phyloP scores from a whole-genome alignment of 805 yeast genomes.

The Candida silvicultrix region DNA sequence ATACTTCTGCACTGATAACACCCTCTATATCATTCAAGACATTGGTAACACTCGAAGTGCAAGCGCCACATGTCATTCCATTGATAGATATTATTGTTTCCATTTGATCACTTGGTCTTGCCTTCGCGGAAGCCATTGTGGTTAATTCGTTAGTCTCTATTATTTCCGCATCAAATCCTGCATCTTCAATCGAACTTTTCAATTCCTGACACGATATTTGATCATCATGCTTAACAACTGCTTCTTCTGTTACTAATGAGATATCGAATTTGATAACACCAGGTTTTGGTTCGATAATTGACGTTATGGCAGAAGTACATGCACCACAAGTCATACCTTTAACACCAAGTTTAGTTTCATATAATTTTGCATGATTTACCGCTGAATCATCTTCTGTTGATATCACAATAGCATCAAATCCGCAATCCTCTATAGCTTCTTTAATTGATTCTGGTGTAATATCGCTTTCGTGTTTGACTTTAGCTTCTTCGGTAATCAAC shows the following conservation, averaged over 20 bases:
- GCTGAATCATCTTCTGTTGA: neutral
- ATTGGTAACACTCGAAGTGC: conserved; percentile 59
- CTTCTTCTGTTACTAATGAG: conserved; percentile 73
- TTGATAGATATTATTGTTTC: neutral
- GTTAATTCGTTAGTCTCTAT: neutral
- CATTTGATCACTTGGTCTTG: neutral
- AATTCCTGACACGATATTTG: neutral
- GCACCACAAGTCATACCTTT: conserved; percentile 25
- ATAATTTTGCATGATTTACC: conserved; percentile 1
- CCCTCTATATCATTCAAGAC: conserved; percentile 45
- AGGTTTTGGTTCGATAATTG: conserved; percentile 38
- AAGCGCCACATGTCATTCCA: conserved; percentile 90
- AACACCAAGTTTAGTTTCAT: conserved; percentile 12
- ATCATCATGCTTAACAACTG: conserved; percentile 43
- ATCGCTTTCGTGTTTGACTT: conserved; percentile 37
- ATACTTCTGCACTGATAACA: conserved; percentile 51
- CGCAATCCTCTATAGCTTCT: conserved; percentile 64
- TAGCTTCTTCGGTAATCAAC: conserved; percentile 69
- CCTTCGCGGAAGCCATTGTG: neutral
- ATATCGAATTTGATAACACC: conserved; percentile 56
- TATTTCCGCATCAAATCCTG: conserved; percentile 1
- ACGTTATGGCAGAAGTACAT: conserved; percentile 40
- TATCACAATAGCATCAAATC: conserved; percentile 48
- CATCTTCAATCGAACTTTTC: neutral
- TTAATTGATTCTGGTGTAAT: conserved; percentile 29